Evolutionary conservation across 2,329 filamentous ascomycete species (phyloP).

Genomic region (Pyrenochaeta sp.): DNA sequence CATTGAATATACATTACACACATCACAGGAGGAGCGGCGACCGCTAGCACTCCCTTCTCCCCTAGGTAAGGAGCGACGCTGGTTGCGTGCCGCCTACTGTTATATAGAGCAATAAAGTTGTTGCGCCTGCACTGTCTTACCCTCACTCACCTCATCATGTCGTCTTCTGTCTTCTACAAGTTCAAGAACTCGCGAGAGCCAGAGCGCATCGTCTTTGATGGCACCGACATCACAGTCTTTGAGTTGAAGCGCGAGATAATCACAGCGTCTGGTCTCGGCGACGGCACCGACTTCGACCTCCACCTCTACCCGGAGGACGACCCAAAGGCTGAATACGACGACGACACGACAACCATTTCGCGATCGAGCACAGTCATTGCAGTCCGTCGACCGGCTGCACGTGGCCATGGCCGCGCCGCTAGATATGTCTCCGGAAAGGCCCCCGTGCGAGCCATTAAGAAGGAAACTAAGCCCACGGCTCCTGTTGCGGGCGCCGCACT

Average conservation of each 20-base stretch:
- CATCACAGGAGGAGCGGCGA: constrained; percentile 2
- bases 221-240: constrained; percentile 96
- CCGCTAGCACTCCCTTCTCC: constrained; percentile 6
- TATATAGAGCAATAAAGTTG: constrained; percentile 38
- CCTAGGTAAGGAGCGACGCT: constrained; percentile 15
- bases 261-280: constrained; percentile 88
- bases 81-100: constrained; percentile 12
- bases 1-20: not conserved
- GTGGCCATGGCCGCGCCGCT: constrained; percentile 89
- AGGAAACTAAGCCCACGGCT: constrained; percentile 67
- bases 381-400: constrained; percentile 81
- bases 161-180: constrained; percentile 99
- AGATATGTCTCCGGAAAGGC: constrained; percentile 97
- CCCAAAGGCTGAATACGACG: constrained; percentile 89
- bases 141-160: constrained; percentile 64
- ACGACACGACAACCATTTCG: constrained; percentile 97
- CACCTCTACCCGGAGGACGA: constrained; percentile 91
- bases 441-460: constrained; percentile 82
- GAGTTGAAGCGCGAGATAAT: constrained; percentile 99
- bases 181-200: constrained; percentile 99
- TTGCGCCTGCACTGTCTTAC: constrained; percentile 25
- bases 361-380: constrained; percentile 94
- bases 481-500: constrained; percentile 63
- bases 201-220: constrained; percentile 93
- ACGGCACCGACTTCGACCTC: constrained; percentile 95